These are phyloP conservation scores for Onygena corvina DNA, from an alignment of 2,329 filamentous ascomycete species.

Conservation along the genomic window DNA sequence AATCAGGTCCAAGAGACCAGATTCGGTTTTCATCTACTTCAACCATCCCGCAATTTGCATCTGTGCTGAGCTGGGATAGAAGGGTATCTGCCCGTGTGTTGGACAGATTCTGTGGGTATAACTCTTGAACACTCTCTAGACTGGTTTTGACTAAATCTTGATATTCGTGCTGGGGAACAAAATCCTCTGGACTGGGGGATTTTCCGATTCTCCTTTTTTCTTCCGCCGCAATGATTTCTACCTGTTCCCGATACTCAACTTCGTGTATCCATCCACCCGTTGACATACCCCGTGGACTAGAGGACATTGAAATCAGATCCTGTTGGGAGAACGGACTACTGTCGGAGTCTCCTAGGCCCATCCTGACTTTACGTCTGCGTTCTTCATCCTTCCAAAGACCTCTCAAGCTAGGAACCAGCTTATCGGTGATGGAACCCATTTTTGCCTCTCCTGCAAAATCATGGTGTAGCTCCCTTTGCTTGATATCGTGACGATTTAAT, in stretches of 20 bases:
- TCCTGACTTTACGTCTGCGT: constrained; percentile 58
- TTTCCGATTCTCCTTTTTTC: constrained; percentile 45
- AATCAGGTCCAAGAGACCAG: constrained; percentile 35
- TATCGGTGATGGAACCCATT: constrained; percentile 55
- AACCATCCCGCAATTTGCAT: constrained; percentile 21
- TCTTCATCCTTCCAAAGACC: constrained; percentile 87
- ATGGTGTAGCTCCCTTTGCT: constrained; percentile 69
- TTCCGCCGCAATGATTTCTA: constrained; percentile 50
- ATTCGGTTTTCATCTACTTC: constrained; percentile 55
- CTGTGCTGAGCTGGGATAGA: neutral
- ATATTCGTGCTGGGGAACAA: constrained; percentile 44
- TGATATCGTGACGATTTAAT: constrained; percentile 63
- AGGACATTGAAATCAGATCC: constrained; percentile 77
- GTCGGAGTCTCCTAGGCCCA: constrained; percentile 51
- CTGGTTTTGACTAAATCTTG: constrained; percentile 58
- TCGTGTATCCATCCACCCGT: constrained; percentile 89
- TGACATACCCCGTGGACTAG: constrained; percentile 58
- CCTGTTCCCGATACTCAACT: constrained; percentile 59
- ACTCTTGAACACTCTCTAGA: constrained; percentile 72
- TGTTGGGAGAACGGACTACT: constrained; percentile 72
- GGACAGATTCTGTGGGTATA: constrained; percentile 60
- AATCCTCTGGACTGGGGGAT: constrained; percentile 46
- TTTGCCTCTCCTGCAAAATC: constrained; percentile 64
- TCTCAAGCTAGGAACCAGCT: constrained; percentile 87
- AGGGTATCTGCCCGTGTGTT: constrained; percentile 37